Conservation (phyloP, 805 yeast species). For the Starmerella potacharoeniae region DNA sequence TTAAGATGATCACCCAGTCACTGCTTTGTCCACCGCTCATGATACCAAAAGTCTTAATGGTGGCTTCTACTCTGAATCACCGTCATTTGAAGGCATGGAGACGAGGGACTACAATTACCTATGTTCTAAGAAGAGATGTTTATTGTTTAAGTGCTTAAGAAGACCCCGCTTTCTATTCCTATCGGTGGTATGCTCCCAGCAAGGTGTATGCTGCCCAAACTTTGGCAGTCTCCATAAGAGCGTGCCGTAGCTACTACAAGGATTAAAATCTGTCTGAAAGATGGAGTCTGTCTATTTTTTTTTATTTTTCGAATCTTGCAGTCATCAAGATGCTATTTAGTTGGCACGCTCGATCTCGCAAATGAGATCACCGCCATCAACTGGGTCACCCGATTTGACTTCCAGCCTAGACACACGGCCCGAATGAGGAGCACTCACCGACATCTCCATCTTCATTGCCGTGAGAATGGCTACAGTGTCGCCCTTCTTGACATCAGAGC, state of each 20-base stretch:
- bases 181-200: too few species aligned
- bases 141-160: too few species aligned
- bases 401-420: constrained; percentile 72
- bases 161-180: too few species aligned
- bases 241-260: too few species aligned
- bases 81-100: too few species aligned
- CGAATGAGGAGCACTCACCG: constrained; percentile 78
- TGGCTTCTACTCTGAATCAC: not conserved
- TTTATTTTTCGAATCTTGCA: not conserved
- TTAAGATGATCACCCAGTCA: not conserved
- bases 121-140: too few species aligned
- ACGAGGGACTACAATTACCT: too few species aligned
- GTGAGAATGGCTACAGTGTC: constrained; percentile 86
- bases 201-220: too few species aligned
- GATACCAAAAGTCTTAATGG: not conserved
- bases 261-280: too few species aligned
- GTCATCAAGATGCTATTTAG: too few species aligned
- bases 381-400: constrained; percentile 86
- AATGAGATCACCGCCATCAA: constrained; percentile 85
- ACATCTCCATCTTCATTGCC: constrained; percentile 99
- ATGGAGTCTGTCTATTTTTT: not conserved
- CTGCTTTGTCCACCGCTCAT: not conserved
- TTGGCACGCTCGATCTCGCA: constrained; percentile 38
- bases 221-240: too few species aligned
- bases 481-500: constrained; percentile 87